phyloP scores from a whole-genome alignment of 2,329 filamentous ascomycete genomes.

The Fusarium tanahbumbuense region DNA sequence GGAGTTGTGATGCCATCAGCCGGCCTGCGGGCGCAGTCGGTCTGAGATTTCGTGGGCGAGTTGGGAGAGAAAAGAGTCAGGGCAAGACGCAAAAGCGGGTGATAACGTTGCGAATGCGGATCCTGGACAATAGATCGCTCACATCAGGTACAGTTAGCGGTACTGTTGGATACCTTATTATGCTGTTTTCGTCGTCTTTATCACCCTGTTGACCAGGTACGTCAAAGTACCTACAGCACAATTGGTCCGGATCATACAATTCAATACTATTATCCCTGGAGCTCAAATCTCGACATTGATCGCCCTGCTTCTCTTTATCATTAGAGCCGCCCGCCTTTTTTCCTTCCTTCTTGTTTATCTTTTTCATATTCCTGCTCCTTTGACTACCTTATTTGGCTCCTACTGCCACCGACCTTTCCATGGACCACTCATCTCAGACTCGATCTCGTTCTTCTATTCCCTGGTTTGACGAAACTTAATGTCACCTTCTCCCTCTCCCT shows the following conservation, averaged over 20 bases:
- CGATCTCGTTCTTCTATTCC: slow-evolving; percentile 38
- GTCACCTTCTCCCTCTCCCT: slow-evolving; percentile 43
- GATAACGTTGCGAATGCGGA: slow-evolving; percentile 45
- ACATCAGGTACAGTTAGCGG: slow-evolving; percentile 22
- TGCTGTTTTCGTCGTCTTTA: slow-evolving; percentile 3
- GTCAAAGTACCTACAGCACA: slow-evolving; percentile 36
- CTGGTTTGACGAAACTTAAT: slow-evolving; percentile 46
- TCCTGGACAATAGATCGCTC: slow-evolving; percentile 7
- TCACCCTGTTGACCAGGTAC: slow-evolving; percentile 12
- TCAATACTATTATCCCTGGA: slow-evolving; percentile 41
- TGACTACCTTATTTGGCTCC: slow-evolving; percentile 38
- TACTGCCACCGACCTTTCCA: slow-evolving; percentile 42
- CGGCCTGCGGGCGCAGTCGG: slow-evolving; percentile 46
- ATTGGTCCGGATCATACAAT: slow-evolving; percentile 41
- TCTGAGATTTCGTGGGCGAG: slow-evolving; percentile 46
- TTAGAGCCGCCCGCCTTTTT: slow-evolving; percentile 43
- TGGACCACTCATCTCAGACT: slow-evolving; percentile 42
- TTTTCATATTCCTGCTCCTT: slow-evolving; percentile 34
- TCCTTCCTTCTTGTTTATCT: slow-evolving; percentile 16
- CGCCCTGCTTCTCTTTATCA: slow-evolving; percentile 49
- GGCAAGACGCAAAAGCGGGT: slow-evolving; percentile 18
- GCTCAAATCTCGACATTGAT: slow-evolving; percentile 45
- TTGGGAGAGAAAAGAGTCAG: not conserved
- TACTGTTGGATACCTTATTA: slow-evolving; percentile 9
- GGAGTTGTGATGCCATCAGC: slow-evolving; percentile 49